Evolutionary conservation across 345 rosid genomes (phyloP).

Genomic region (Psidium friedrichsthalianum): DNA sequence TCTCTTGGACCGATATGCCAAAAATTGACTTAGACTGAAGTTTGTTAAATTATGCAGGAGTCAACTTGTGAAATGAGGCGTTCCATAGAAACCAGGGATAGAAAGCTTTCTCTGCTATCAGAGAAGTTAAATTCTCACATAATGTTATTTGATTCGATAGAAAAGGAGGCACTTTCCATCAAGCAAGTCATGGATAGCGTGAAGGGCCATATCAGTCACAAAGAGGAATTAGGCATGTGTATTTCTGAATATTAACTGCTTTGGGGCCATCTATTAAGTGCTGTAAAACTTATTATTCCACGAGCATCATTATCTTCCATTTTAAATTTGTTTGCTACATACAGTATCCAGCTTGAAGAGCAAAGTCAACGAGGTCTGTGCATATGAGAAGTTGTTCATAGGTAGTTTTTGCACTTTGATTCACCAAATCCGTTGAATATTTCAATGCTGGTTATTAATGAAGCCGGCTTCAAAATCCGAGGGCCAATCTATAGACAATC

Average conservation of each 20-base stretch:
- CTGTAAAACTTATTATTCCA: background rate
- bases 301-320: background rate
- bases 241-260: conserved; percentile 1
- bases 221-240: conserved; percentile 72
- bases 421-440: background rate
- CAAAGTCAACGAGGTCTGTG: conserved; percentile 50
- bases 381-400: conserved; percentile 35
- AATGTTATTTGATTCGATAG: conserved; percentile 66
- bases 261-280: conserved; percentile 1
- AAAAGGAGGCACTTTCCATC: conserved; percentile 56
- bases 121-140: conserved; percentile 58
- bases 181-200: conserved; percentile 46
- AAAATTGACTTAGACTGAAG: background rate
- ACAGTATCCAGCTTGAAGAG: conserved; percentile 58
- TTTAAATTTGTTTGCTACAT: conserved; percentile 9
- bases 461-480: background rate
- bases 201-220: conserved; percentile 45
- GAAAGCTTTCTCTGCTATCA: conserved; percentile 29
- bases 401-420: conserved; percentile 23
- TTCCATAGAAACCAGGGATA: conserved; percentile 44
- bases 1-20: background rate
- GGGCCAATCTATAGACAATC: background rate
- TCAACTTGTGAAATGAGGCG: conserved; percentile 60
- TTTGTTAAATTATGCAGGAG: conserved; percentile 31
- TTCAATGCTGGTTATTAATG: background rate